Base-by-base conservation (phyloP, 2,329 filamentous ascomycete genomes). In the Eutypella sp. region DNA sequence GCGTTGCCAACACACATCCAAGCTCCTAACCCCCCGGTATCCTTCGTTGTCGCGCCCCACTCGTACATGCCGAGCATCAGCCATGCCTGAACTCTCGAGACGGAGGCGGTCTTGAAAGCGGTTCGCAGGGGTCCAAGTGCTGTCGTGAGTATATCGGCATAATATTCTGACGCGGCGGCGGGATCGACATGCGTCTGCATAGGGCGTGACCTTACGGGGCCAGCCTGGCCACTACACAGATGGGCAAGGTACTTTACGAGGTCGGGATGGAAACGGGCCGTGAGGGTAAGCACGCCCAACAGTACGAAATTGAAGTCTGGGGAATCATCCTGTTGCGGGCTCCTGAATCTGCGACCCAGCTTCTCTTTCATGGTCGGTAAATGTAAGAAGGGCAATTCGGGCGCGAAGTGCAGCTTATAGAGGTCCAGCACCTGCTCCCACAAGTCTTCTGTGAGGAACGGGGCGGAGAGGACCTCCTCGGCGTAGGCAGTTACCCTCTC, bases 41-140 rank as follows among this genome's bases (percentile, higher is more conserved):
- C 66, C 4, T 67, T 66, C 5, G 74, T 69, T 8, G 76, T 74
- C 60, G 83, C 82, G 10, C 80, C 81, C 84, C 84, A 88, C 51
- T 88, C 83, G 50, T 88, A 85, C 10, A 87, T 68, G 2, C 78
- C 81, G 7, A 89, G 70, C 83, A 89, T 87, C 9, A 89, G 70
- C 39, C 82, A 74, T 1, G 83, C 81, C 53, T 88, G 84, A 1
- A 82, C 79, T 15, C 80, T 74, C 48, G 86, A 80, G 3, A 87
- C 68, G 1, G 78, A 80, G 4, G 78, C 74, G 9, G 63, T 64
- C 11, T 71, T 72, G 55, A 79, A 72, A 40, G 67, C 70, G 40
- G 63, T 71, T 55, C 67, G 72, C 54, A 72, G 60, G 38, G 67
- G 72, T 25, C 68, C 76, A 37, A 75, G 68, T 23, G 71, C 81